These are phyloP conservation scores for Sanghuangporus baumii DNA, from an alignment of 1,284 basidiomycete species.

Conservation along the genomic window DNA sequence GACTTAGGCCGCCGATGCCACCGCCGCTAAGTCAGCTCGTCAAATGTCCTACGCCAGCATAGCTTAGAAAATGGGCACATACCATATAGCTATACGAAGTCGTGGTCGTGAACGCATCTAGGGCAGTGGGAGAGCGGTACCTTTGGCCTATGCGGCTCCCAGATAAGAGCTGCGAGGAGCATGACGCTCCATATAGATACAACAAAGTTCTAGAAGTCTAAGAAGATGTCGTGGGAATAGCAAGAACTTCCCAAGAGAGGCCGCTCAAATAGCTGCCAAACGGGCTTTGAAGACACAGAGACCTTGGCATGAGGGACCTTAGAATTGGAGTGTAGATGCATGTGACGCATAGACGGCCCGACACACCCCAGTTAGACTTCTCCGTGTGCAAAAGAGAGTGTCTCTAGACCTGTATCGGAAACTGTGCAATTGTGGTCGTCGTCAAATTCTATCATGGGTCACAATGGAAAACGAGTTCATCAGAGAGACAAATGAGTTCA, in stretches of 20 bases:
- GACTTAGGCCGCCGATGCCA: slow-evolving; percentile 33
- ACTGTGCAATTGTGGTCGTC: too few relatives aligned
- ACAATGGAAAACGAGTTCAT: too few relatives aligned
- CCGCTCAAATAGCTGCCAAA: neutral
- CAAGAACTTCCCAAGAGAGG: neutral
- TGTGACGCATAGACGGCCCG: too few relatives aligned
- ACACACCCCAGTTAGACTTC: too few relatives aligned
- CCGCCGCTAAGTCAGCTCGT: slow-evolving; percentile 27
- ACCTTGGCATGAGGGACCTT: too few relatives aligned
- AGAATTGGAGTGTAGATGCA: too few relatives aligned
- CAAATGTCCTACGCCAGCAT: neutral
- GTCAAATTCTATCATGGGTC: too few relatives aligned
- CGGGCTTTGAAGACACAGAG: too few relatives aligned
- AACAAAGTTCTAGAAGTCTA: neutral
- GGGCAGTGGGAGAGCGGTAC: neutral
- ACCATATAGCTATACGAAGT: slow-evolving; percentile 11
- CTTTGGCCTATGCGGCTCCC: neutral
- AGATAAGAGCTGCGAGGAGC: neutral
- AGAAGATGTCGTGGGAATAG: neutral
- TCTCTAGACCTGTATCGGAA: too few relatives aligned
- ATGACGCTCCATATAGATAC: neutral
- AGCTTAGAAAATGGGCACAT: neutral
- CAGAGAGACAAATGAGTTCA: too few relatives aligned
- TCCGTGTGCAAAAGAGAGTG: too few relatives aligned
- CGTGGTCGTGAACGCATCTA: neutral